Evolutionary conservation across 257 asterid species (phyloP), one percentile per base, ranked within the genome.

Genomic region (Scutellaria baicalensis): DNA sequence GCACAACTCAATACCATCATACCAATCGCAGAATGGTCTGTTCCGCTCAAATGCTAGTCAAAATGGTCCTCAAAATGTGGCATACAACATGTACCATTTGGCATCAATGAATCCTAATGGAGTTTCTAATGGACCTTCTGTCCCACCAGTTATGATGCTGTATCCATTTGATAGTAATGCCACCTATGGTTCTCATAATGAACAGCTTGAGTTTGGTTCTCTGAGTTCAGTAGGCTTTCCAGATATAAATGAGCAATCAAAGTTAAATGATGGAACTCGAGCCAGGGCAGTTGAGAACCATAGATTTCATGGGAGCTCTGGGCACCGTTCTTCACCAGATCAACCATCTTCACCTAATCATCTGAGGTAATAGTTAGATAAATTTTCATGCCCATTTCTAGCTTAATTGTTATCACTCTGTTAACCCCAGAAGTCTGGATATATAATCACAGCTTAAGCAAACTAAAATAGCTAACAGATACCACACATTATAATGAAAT

Each of bases 161-260:
- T 88, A 88, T 81, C 97, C 97, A 11, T 80, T 76, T 71, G 95
- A 90, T 49, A 84, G 85, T 50, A 79, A 76, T 66, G 78, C 82
- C 43, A 42, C 59, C 60, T 80, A 85, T 62, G 82, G 80, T 54
- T 74, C 84, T 57, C 87, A 81, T 58, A 80, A 78, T 63, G 99
- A 90, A 54, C 97, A 81, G 70, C 88, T 87, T 43, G 96, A 93
- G 77, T 86, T 91, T 76, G 96, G 95, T 38, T 82, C 97, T 50
- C 63, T 93, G 38, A 89, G 91, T 54, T 90, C 86, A 23, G 75
- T 80, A n/a, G 95, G 80, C 59, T 77, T 84, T 59, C 71, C 86
- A 12, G 89, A 86, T 64, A 33, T 62, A 17, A 87, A 78, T 50
- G 97, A 87, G 62, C 91, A 77, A 70, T 51, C 82, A 33, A 90